Percentiles rank a stretch among this genome's conserved stretches.
Evolutionary conservation across 768 basidiomycete genomes (phyloP).

Genomic region (Cantharellus anzutake): DNA sequence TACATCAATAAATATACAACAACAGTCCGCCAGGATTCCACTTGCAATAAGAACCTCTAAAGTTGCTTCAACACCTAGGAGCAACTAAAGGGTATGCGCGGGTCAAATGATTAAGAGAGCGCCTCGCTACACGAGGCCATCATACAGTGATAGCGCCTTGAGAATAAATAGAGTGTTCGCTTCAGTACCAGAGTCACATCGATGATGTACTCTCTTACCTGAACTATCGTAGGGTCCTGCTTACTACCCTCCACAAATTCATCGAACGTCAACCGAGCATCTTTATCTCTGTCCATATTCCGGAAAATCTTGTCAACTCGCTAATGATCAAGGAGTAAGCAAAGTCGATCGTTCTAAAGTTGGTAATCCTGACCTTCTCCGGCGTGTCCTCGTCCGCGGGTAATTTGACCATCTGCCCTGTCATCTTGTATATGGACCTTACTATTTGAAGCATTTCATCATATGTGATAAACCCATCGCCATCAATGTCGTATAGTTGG

Average conservation of each 20-base stretch:
- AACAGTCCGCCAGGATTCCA: too few species aligned
- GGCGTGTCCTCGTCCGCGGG: slow-evolving; percentile 99
- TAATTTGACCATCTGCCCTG: slow-evolving; percentile 95
- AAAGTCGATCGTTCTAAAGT: not conserved
- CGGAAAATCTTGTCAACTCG: slow-evolving; percentile 97
- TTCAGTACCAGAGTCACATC: not conserved
- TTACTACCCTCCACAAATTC: slow-evolving; percentile 98
- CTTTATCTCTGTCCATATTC: slow-evolving; percentile 93
- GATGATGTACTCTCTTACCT: slow-evolving; percentile 34
- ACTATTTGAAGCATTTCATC: slow-evolving; percentile 99
- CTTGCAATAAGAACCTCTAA: too few species aligned
- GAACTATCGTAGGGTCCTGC: slow-evolving; percentile 97
- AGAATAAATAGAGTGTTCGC: not conserved
- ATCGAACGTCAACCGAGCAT: slow-evolving; percentile 81
- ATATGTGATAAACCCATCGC: slow-evolving; percentile 94
- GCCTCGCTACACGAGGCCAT: slow-evolving; percentile 59
- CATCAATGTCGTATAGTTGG: slow-evolving; percentile 97
- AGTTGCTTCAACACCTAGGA: too few species aligned
- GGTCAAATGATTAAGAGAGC: too few species aligned
- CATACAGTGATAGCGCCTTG: slow-evolving; percentile 85
- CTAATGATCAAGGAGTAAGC: slow-evolving; percentile 21
- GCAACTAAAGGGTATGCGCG: too few species aligned
- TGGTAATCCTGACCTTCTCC: slow-evolving; percentile 50
- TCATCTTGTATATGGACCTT: slow-evolving; percentile 98
- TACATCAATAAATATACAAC: too few species aligned